Base-by-base conservation (phyloP, 257 asterid species). In the Leonotis leonurus region DNA sequence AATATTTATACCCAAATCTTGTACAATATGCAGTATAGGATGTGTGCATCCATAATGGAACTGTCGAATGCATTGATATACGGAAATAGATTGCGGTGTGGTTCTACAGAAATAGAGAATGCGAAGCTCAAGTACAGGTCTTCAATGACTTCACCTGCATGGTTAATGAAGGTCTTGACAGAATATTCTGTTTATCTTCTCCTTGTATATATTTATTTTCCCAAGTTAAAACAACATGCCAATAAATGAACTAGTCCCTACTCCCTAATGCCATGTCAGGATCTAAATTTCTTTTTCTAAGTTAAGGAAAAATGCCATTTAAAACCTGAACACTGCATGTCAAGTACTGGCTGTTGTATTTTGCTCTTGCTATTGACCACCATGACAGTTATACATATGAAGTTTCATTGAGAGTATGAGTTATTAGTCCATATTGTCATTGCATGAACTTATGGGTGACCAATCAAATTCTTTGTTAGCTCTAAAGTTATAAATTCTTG, bases 21-120 rank as follows among this genome's bases (percentile, higher is more conserved):
- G 71, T 73, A 56, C 72, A 55, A 69, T 64, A 16, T 84, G 91
- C 95, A 92, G 99, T 92, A 92, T 82, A 96, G 96, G 20, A 92
- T 92, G 99, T 86, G 96, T 62, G 79, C 87, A 57, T 82, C 78
- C 69, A 83, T 92, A 65, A 92, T 92, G 99, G 94, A 83, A 72
- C 73, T 92, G 60, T 92, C 99, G 69, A 92, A 92, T 87, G 84
- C 91, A 44, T 74, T 92, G 75, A 89, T 92, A 72, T 92, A 92
- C 76, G 97, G 90, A 56, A 80, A 92, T 75, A 83, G 96, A 73
- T 72, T 92, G 73, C 80, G 83, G 8, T 92, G 97, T 70, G 97
- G 99, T 59, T 89, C 96, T 74, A 52, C 83, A 48, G 95, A 85
- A 69, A 72, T 89, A 70, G 90, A 80, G 73, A 83, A 83, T 56